Percentiles rank a stretch among this genome's conserved stretches.
These are phyloP conservation scores for Aristolochia californica DNA, from an alignment of 164 flowering plant genomes.

Conservation along the genomic window DNA sequence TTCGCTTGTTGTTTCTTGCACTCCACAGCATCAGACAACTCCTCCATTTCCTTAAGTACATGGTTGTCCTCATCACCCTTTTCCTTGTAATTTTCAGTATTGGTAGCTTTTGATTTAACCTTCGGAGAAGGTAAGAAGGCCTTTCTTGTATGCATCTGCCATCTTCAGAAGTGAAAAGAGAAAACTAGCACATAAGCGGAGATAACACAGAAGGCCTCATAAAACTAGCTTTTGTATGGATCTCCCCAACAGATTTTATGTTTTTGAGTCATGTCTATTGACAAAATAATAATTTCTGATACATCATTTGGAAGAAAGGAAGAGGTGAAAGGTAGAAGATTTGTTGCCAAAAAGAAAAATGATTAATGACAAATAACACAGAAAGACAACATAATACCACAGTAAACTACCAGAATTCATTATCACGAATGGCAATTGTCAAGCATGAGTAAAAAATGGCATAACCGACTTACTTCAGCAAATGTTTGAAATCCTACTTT, in stretches of 20 bases:
- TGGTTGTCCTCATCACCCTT: constrained; percentile 60
- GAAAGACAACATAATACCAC: neutral
- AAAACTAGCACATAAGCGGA: no score
- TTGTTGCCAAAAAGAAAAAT: neutral
- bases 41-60: constrained; percentile 86
- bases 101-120: constrained; percentile 17
- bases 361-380: neutral
- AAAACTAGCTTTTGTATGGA: no score
- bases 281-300: no score
- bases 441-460: neutral
- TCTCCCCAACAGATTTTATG: no score
- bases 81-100: constrained; percentile 21
- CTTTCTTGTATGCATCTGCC: constrained; percentile 75
- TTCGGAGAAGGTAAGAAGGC: constrained; percentile 48
- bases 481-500: constrained; percentile 87
- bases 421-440: no score
- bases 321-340: no score
- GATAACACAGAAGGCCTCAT: no score
- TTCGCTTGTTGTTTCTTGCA: constrained; percentile 72
- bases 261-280: no score
- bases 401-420: neutral
- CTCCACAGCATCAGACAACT: constrained; percentile 65
- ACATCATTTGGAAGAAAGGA: neutral
- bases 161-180: constrained; percentile 32
- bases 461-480: constrained; percentile 72